Percentiles rank a stretch among this genome's conserved stretches.
These are phyloP conservation scores for Rhizophagus clarus DNA, from an alignment of 192 early-diverging fungal genomes.

Conservation along the genomic window DNA sequence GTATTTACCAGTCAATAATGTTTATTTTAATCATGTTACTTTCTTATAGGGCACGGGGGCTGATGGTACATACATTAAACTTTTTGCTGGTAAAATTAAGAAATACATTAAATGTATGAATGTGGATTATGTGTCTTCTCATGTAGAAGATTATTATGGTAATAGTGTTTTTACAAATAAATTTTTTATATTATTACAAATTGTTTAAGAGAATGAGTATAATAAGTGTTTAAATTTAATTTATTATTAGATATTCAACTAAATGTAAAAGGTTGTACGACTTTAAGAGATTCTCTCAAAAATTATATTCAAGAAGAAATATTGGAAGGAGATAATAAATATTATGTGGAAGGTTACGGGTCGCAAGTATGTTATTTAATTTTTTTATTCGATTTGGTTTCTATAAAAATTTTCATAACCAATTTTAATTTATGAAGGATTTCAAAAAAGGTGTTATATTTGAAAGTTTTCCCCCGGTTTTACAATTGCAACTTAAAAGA, in stretches of 20 bases:
- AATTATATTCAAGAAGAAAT: conserved; percentile 90
- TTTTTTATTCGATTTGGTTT: not conserved
- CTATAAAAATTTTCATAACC: not conserved
- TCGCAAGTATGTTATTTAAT: conserved; percentile 56
- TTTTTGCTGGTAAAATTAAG: conserved; percentile 99
- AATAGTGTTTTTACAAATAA: not conserved
- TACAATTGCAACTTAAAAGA: conserved; percentile 96
- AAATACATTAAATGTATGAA: conserved; percentile 96
- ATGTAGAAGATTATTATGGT: conserved; percentile 96
- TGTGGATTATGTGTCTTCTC: conserved; percentile 92
- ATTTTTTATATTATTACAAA: too few species aligned
- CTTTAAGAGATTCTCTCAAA: conserved; percentile 84
- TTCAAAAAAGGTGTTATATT: conserved; percentile 97
- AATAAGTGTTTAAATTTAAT: not conserved
- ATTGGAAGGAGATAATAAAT: conserved; percentile 97
- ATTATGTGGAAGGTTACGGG: conserved; percentile 92
- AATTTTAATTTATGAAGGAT: conserved; percentile 46
- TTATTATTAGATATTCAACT: conserved; percentile 84
- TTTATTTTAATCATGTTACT: not conserved
- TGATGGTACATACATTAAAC: conserved; percentile 84
- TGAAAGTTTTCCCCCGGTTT: conserved; percentile 86
- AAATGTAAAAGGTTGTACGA: conserved; percentile 93
- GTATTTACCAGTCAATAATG: not conserved
- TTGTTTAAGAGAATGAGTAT: too few species aligned
- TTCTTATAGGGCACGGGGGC: conserved; percentile 70